These are phyloP conservation scores for Calonectria leucothoes DNA, from an alignment of 2,329 filamentous ascomycete species.

Conservation along the genomic window DNA sequence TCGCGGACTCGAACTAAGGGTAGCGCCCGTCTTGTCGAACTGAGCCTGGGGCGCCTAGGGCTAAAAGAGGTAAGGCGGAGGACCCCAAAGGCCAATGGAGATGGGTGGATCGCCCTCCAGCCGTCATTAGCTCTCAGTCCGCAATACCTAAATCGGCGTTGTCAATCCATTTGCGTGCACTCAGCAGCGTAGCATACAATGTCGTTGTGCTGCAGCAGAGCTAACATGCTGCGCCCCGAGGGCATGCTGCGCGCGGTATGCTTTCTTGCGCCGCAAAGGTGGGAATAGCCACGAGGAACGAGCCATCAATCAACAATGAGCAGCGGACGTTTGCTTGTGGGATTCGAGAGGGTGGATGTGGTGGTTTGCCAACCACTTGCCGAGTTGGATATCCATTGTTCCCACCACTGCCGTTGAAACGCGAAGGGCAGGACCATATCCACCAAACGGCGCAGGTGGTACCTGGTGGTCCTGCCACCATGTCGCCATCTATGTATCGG, in stretches of 20 bases:
- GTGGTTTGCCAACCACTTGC: background rate
- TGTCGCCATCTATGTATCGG: background rate
- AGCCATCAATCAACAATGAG: background rate
- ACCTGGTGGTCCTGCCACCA: background rate
- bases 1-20: background rate
- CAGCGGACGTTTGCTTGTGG: background rate
- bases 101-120: background rate
- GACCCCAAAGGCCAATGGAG: background rate
- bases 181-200: background rate
- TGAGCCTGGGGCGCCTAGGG: background rate
- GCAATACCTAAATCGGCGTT: background rate
- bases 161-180: background rate
- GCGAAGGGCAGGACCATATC: background rate
- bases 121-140: background rate
- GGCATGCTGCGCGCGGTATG: background rate
- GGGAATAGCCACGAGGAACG: background rate
- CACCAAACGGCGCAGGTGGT: background rate
- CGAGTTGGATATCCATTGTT: too few relatives aligned
- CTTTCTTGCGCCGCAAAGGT: background rate
- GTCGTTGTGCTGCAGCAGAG: background rate
- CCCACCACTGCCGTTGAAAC: background rate
- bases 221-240: background rate
- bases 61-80: background rate
- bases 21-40: conserved; percentile 2
- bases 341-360: background rate